Evolutionary conservation across 176 grass and related monocot species (phyloP).

Genomic region (Aegilops sharonensis): DNA sequence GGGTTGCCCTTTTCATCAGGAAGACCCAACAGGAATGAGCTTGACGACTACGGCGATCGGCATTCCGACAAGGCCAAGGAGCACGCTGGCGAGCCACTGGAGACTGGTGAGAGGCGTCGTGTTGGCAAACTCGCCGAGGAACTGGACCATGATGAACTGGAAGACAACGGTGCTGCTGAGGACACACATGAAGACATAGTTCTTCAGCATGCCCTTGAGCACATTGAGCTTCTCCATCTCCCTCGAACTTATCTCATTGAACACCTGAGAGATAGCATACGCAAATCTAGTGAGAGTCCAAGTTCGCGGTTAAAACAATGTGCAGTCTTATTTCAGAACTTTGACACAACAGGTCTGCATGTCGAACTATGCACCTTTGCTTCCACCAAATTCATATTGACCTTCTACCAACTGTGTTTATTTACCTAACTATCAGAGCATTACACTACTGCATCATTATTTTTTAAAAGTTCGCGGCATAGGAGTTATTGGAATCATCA

Average conservation of each 20-base stretch:
- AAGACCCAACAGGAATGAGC: conserved; percentile 64
- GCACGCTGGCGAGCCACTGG: conserved; percentile 64
- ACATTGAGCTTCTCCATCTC: conserved; percentile 98
- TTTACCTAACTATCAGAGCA: neutral
- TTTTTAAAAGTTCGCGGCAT: neutral
- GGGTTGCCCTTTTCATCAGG: conserved; percentile 21
- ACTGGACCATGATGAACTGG: conserved; percentile 90
- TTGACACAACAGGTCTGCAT: neutral
- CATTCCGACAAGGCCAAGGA: conserved; percentile 75
- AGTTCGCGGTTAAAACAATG: neutral
- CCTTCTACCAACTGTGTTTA: neutral
- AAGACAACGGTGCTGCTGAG: conserved; percentile 72
- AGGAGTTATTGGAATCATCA: neutral
- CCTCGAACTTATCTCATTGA: conserved; percentile 96
- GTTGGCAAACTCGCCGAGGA: conserved; percentile 89
- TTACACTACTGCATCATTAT: neutral
- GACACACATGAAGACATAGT: conserved; percentile 77
- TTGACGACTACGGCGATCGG: conserved; percentile 62
- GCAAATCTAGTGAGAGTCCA: neutral
- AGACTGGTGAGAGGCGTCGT: conserved; percentile 53
- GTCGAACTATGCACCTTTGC: neutral
- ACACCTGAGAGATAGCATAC: conserved; percentile 50
- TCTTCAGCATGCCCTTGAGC: conserved; percentile 76
- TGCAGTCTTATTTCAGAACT: neutral
- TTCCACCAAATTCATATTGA: neutral